Evolutionary conservation across 2,329 filamentous ascomycete genomes (phyloP), one percentile per base, ranked within the genome.

Genomic region (Penicillium sp.): DNA sequence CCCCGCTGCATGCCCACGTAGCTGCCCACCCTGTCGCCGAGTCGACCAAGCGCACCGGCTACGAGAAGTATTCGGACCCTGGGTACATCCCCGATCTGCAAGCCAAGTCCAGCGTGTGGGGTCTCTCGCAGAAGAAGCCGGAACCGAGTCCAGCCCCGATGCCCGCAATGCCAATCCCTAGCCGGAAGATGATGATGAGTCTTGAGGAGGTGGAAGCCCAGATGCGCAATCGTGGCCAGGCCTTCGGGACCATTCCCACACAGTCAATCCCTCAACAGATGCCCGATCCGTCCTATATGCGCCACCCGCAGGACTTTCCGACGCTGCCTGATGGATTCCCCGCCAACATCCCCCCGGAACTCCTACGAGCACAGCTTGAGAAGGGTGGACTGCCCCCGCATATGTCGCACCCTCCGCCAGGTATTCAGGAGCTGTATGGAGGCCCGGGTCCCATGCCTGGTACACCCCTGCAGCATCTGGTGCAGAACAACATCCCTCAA

Each of bases 201-300:
- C 75, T 99, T 69, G 95, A 98, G 73, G 95, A 99, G 78, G 93
- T 99, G 21, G 95, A 99, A 77, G 93, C 93, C 53, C 88, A 91
- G 62, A 93, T 99, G 88, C 86, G 90, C 58, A 82, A 84, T 33
- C 88, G 93, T 64, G 77, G 85, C 52, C 68, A 65, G 14, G 61
- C 70, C 56, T 47, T 63, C 50, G 55, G 63, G 53, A 39, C 61
- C 24, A 58, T 68, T 29, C 65, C 68, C 27, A 62, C 69, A 7
- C 62, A 70, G 33, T 66, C 70, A 5, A 61, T 70, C 35, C 68
- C 69, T 14, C 68, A 66, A 29, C 63, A 62, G 14, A 61, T 69
- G 52, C 60, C 67, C 33, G 73, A 73, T 26, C 59, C 65, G n/a
- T 57, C 68, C 41, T 71, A 69, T 45, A 66, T 68, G 48, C 64